These are phyloP conservation scores for Fusarium concolor DNA, from an alignment of 2,329 filamentous ascomycete genomes.

Conservation along the genomic window DNA sequence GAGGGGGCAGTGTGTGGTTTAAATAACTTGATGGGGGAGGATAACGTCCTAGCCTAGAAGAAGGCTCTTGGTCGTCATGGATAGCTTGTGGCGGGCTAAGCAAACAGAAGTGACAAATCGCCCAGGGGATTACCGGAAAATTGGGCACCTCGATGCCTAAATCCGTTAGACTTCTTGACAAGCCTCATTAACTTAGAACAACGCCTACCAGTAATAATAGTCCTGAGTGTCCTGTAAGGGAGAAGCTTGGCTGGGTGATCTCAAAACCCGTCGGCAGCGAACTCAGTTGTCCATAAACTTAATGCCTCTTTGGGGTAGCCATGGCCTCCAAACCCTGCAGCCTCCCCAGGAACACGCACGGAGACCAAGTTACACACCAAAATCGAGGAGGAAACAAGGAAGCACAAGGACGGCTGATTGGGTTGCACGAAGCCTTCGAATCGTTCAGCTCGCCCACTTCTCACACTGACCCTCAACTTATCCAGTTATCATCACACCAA, in stretches of 20 bases:
- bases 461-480: constrained; percentile 7
- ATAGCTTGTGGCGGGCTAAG: constrained; percentile 18
- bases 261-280: not conserved
- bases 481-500: constrained; percentile 12
- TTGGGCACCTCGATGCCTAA: constrained; percentile 16
- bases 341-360: constrained; percentile 12
- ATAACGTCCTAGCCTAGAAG: constrained; percentile 17
- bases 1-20: constrained; percentile 26
- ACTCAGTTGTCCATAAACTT: constrained; percentile 20
- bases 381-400: not conserved
- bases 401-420: constrained; percentile 2
- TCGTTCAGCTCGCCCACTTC: constrained; percentile 14
- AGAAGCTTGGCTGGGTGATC: not conserved
- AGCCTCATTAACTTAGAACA: constrained; percentile 19
- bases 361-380: not conserved
- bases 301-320: not conserved
- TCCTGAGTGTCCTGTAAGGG: constrained; percentile 19
- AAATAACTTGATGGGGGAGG: constrained; percentile 34
- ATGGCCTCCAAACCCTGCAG: not conserved
- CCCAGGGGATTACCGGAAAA: constrained; percentile 12
- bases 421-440: constrained; percentile 2
- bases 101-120: constrained; percentile 5
- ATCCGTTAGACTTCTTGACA: constrained; percentile 16
- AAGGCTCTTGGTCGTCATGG: constrained; percentile 20
- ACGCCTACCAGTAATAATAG: constrained; percentile 8